A percentile compares a stretch with the other conserved stretches of the same genome.
These are phyloP conservation scores for Aspergillus asperescens DNA, from an alignment of 495 filamentous ascomycete species.

Conservation along the genomic window DNA sequence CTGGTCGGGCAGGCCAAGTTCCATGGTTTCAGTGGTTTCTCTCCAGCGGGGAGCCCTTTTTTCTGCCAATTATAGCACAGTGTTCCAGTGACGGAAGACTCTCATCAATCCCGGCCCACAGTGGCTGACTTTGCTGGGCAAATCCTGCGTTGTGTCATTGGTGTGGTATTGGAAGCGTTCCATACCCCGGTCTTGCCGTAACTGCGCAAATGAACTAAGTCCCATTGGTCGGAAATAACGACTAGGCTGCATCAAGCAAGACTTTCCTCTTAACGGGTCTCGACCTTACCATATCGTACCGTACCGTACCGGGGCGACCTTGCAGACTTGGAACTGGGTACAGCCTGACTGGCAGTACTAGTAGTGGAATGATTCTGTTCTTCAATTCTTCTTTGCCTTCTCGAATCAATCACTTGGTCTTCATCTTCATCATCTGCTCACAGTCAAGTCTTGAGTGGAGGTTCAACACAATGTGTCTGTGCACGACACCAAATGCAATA, in stretches of 20 bases:
- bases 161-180: not conserved
- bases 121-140: constrained; percentile 2
- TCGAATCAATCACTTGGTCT: not conserved
- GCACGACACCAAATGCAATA: constrained; percentile 21
- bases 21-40: not conserved
- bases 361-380: constrained; percentile 1
- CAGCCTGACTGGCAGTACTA: too few species aligned
- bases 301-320: too few species aligned
- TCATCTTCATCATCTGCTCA: constrained; percentile 3
- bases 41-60: not conserved
- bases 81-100: constrained; percentile 1
- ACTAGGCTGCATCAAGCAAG: too few species aligned
- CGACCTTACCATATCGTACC: too few species aligned
- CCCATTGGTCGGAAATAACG: too few species aligned
- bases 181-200: not conserved
- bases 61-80: constrained; percentile 1
- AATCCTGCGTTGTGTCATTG: not conserved
- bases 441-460: not conserved
- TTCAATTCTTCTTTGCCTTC: not conserved
- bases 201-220: too few species aligned
- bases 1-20: too few species aligned
- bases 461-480: constrained; percentile 25
- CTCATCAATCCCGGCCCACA: constrained; percentile 2
- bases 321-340: too few species aligned
- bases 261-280: too few species aligned